phyloP scores from a whole-genome alignment of 2,329 filamentous ascomycete species.

The Dryadomyces quercivorus region DNA sequence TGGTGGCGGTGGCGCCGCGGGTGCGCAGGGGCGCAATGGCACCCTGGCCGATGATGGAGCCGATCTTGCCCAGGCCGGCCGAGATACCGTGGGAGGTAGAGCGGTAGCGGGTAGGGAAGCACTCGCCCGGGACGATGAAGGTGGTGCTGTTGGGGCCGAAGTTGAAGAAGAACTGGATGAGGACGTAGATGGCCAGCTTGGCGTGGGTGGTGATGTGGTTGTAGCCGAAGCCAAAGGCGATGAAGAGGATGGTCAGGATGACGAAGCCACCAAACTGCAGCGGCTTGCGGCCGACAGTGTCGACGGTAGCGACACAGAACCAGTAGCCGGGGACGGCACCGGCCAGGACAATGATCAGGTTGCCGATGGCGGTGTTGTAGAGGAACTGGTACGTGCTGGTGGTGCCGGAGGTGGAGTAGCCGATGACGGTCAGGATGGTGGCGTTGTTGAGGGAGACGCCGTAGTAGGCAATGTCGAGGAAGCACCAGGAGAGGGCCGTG shows the following conservation, averaged over 20 bases:
- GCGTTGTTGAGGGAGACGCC: conserved; percentile 66
- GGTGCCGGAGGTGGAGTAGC: conserved; percentile 45
- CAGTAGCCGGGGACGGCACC: conserved; percentile 77
- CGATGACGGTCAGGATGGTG: conserved; percentile 58
- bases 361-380: conserved; percentile 65
- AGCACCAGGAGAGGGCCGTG: conserved; percentile 79
- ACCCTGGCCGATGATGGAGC: conserved; percentile 44
- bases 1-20: conserved; percentile 25
- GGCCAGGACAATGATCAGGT: conserved; percentile 66
- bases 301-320: conserved; percentile 58
- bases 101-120: conserved; percentile 44
- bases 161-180: conserved; percentile 49
- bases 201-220: conserved; percentile 36
- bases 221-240: conserved; percentile 52
- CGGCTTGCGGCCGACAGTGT: conserved; percentile 64
- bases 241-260: conserved; percentile 48
- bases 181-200: conserved; percentile 41
- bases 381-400: conserved; percentile 54
- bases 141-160: conserved; percentile 46
- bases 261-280: conserved; percentile 57
- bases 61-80: conserved; percentile 41
- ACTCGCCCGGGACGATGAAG: conserved; percentile 44
- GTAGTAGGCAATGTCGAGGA: conserved; percentile 52
- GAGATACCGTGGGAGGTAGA: conserved; percentile 47
- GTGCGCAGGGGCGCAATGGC: conserved; percentile 43